Percentiles rank a stretch among this genome's conserved stretches.
phyloP scores from a whole-genome alignment of 306 rosid genomes.

The Malus asiatica region DNA sequence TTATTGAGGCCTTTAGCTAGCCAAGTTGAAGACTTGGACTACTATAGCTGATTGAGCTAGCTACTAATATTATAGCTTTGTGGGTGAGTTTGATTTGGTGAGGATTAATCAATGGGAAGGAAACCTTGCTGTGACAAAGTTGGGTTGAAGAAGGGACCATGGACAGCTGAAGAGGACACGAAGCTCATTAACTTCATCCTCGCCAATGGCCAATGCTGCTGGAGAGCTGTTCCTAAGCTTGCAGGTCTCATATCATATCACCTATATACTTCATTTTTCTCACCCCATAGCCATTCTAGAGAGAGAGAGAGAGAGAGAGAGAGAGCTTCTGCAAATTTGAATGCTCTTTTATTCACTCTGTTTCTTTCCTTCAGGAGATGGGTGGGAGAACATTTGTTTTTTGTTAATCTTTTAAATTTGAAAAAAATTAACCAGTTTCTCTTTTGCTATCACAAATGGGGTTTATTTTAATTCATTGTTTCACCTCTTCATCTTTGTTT shows the following conservation, averaged over 20 bases:
- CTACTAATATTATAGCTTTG: background rate
- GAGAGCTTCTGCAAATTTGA: conserved; percentile 1
- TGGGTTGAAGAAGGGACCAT: conserved; percentile 92
- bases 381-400: background rate
- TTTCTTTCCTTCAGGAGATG: background rate
- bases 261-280: background rate
- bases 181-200: conserved; percentile 84
- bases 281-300: background rate
- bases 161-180: conserved; percentile 91
- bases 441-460: background rate
- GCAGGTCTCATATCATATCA: conserved; percentile 44
- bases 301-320: background rate
- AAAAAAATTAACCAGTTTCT: background rate
- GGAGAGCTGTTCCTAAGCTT: conserved; percentile 96
- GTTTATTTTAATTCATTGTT: background rate
- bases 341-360: background rate
- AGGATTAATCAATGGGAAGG: conserved; percentile 57
- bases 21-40: background rate
- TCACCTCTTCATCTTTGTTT: background rate
- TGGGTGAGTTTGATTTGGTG: background rate
- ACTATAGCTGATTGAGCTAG: background rate
- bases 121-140: conserved; percentile 99
- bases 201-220: conserved; percentile 86
- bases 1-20: too few species aligned
- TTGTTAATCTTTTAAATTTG: background rate